Conservation (phyloP, 768 basidiomycete species). For the Clavaria fumosa region DNA sequence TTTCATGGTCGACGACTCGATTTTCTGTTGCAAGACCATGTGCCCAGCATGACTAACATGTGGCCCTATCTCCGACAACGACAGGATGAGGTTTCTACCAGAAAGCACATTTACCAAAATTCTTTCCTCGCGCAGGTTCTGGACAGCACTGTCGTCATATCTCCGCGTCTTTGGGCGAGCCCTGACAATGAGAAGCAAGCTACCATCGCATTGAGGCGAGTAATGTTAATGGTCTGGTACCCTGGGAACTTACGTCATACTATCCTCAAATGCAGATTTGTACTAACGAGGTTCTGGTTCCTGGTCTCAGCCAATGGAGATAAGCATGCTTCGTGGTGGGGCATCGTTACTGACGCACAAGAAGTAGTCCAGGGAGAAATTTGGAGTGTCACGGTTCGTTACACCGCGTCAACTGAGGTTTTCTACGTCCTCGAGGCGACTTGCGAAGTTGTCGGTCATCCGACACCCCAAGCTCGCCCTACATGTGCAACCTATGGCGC, state of each 20-base stretch:
- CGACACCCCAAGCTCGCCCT: slow-evolving; percentile 3
- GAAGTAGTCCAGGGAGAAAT: slow-evolving; percentile 42
- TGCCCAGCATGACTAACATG: slow-evolving; percentile 37
- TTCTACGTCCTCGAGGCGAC: slow-evolving; percentile 55
- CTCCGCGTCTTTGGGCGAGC: slow-evolving; percentile 37
- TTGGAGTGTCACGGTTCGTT: slow-evolving; percentile 32
- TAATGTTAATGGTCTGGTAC: too few relatives aligned
- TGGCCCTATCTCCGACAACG: slow-evolving; percentile 58
- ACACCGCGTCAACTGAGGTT: slow-evolving; percentile 15
- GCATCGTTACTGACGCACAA: slow-evolving; percentile 30
- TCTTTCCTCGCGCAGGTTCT: slow-evolving; percentile 37
- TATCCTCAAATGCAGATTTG: slow-evolving; percentile 28
- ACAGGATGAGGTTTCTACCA: slow-evolving; percentile 24
- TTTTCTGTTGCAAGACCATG: slow-evolving; percentile 22
- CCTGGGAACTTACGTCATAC: neutral
- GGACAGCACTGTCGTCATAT: slow-evolving; percentile 22
- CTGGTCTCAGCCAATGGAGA: slow-evolving; percentile 34
- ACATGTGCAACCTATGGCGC: neutral
- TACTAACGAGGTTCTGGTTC: slow-evolving; percentile 51
- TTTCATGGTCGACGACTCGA: slow-evolving; percentile 38
- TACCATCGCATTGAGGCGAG: slow-evolving; percentile 40
- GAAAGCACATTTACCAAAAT: slow-evolving; percentile 24
- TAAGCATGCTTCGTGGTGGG: slow-evolving; percentile 18
- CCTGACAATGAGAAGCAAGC: slow-evolving; percentile 45
- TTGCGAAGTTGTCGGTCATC: slow-evolving; percentile 52